These are phyloP conservation scores for Domatiomyces globalis DNA, from an alignment of 2,329 filamentous ascomycete species.

Conservation along the genomic window DNA sequence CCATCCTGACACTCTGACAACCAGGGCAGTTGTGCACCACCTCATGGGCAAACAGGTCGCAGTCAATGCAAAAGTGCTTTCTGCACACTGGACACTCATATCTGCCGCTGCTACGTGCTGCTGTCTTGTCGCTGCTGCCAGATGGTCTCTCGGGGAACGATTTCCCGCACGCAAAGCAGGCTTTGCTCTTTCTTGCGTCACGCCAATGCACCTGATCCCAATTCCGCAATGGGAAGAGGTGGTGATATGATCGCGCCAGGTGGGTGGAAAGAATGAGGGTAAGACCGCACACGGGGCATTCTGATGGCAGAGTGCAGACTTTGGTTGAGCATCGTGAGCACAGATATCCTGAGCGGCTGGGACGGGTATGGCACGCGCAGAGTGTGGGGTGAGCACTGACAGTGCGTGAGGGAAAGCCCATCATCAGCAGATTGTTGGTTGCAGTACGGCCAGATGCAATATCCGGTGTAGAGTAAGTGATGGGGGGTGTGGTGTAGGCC, in stretches of 20 bases:
- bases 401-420: slow-evolving; percentile 88
- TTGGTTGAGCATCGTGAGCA: slow-evolving; percentile 81
- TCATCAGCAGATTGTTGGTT: slow-evolving; percentile 59
- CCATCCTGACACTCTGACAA: slow-evolving; percentile 43
- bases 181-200: slow-evolving; percentile 45
- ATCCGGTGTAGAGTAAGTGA: slow-evolving; percentile 41
- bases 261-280: slow-evolving; percentile 92
- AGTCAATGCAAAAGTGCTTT: slow-evolving; percentile 94
- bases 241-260: slow-evolving; percentile 81
- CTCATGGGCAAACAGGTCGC: slow-evolving; percentile 89
- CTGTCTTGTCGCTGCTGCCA: slow-evolving; percentile 21
- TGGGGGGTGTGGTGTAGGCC: slow-evolving; percentile 74
- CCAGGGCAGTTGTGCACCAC: slow-evolving; percentile 92
- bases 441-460: slow-evolving; percentile 28
- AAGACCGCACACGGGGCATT: slow-evolving; percentile 80
- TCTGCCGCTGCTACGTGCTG: slow-evolving; percentile 27
- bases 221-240: slow-evolving; percentile 77
- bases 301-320: slow-evolving; percentile 77
- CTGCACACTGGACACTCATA: slow-evolving; percentile 82
- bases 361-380: slow-evolving; percentile 80
- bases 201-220: slow-evolving; percentile 85
- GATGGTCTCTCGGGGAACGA: slow-evolving; percentile 47
- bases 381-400: slow-evolving; percentile 58
- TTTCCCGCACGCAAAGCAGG: slow-evolving; percentile 66
- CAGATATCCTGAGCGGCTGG: slow-evolving; percentile 70